Conservation (phyloP, 2,329 filamentous ascomycete species). For the Colletotrichum sojae region DNA sequence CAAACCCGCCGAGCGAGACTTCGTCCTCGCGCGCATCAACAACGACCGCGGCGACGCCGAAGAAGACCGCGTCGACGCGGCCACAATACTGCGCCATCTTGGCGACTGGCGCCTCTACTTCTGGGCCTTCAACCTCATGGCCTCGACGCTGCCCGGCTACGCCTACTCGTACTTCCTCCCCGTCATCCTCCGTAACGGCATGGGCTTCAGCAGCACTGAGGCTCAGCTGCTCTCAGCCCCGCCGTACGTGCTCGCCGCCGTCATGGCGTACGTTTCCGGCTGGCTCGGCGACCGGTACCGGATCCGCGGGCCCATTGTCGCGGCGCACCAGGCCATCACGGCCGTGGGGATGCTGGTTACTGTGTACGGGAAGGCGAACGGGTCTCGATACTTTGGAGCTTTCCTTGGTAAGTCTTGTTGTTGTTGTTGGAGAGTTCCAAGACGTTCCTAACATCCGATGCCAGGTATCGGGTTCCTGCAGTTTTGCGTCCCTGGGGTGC, state of each 20-base stretch:
- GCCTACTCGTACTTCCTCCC: conserved; percentile 54
- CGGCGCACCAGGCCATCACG: conserved; percentile 43
- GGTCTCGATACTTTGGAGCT: conserved; percentile 44
- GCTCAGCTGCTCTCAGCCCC: conserved; percentile 47
- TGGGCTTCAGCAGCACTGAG: conserved; percentile 51
- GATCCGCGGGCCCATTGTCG: conserved; percentile 43
- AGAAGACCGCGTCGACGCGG: conserved; percentile 45
- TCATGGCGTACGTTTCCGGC: conserved; percentile 40
- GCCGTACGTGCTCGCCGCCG: conserved; percentile 42
- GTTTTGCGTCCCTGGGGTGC: conserved; percentile 47
- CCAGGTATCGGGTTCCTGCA: conserved; percentile 48
- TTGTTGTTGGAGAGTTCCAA: neutral
- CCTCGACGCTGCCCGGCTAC: conserved; percentile 49
- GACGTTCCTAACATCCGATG: conserved; percentile 41
- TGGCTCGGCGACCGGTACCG: conserved; percentile 44
- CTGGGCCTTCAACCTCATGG: conserved; percentile 51
- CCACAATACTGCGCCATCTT: conserved; percentile 46
- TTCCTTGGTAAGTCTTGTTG: conserved; percentile 49
- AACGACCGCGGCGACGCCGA: conserved; percentile 41
- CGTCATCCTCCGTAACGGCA: conserved; percentile 51
- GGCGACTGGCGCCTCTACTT: conserved; percentile 53
- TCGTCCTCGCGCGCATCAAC: conserved; percentile 53
- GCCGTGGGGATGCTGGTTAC: conserved; percentile 44
- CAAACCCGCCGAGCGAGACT: conserved; percentile 40
- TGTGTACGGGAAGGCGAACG: conserved; percentile 30